phyloP scores from a whole-genome alignment of 371 early-diverging fungal genomes.

The Mucor plumbeus region DNA sequence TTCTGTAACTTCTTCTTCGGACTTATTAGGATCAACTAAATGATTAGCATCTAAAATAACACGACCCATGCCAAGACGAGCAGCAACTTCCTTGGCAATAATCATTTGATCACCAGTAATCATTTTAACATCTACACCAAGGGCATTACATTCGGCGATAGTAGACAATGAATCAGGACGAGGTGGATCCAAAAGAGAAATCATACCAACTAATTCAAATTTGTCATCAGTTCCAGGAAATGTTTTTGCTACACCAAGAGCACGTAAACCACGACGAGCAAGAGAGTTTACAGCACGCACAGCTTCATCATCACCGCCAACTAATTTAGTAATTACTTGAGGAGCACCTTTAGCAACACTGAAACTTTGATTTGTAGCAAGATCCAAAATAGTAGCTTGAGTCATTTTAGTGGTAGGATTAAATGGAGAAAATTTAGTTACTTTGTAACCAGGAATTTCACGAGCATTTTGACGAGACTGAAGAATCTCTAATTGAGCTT shows the following conservation, averaged over 20 bases:
- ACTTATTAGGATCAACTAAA: constrained; percentile 68
- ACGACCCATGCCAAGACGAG: constrained; percentile 73
- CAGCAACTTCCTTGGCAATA: constrained; percentile 83
- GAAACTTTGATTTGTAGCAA: constrained; percentile 71
- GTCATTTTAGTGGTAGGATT: constrained; percentile 86
- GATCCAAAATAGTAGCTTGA: constrained; percentile 77
- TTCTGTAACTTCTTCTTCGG: constrained; percentile 63
- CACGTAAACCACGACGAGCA: constrained; percentile 83
- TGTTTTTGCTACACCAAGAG: constrained; percentile 83
- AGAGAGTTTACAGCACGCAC: constrained; percentile 80
- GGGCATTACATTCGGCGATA: constrained; percentile 65
- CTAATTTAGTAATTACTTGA: constrained; percentile 81
- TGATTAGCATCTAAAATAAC: constrained; percentile 74
- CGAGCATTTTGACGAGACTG: constrained; percentile 58
- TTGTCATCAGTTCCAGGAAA: constrained; percentile 66
- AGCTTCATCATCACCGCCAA: constrained; percentile 80
- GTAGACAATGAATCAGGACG: constrained; percentile 72
- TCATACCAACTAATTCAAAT: constrained; percentile 77
- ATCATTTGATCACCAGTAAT: constrained; percentile 82
- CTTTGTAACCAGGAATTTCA: constrained; percentile 70
- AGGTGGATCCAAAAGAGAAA: constrained; percentile 88
- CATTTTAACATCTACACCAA: constrained; percentile 80
- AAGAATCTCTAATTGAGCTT: constrained; percentile 68
- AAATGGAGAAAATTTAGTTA: constrained; percentile 81
- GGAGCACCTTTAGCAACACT: constrained; percentile 90